phyloP scores from a whole-genome alignment of 179 eudicot genomes.

The Corrigiola litoralis region DNA sequence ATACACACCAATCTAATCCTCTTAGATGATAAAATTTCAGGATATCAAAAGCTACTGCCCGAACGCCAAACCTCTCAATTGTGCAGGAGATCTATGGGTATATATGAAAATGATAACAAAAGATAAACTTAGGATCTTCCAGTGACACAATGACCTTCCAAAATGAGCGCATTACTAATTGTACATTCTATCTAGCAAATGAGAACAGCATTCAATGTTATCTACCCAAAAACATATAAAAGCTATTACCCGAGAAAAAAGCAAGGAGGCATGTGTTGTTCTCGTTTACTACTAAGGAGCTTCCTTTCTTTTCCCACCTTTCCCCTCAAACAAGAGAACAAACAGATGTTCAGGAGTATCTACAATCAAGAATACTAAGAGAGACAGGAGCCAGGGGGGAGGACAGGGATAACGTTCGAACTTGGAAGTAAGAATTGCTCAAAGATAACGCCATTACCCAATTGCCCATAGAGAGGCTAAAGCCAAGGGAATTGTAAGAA shows the following conservation, averaged over 20 bases:
- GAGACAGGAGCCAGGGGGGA: too few species aligned
- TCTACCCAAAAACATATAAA: constrained; percentile 1
- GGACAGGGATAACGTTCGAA: too few species aligned
- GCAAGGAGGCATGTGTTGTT: background rate
- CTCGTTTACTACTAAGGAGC: background rate
- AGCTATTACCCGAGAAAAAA: background rate
- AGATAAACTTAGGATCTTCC: too few species aligned
- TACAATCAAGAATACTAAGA: too few species aligned
- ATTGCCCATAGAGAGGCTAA: too few species aligned
- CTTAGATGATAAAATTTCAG: background rate
- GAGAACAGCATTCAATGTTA: background rate
- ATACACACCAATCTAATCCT: background rate
- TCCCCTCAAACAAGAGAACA: too few species aligned
- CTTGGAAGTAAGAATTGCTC: too few species aligned
- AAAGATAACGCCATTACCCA: too few species aligned
- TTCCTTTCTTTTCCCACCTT: background rate
- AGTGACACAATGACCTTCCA: background rate
- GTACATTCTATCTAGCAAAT: background rate
- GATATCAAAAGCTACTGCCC: background rate
- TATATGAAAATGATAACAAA: too few species aligned
- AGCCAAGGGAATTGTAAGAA: too few species aligned
- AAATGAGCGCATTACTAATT: background rate
- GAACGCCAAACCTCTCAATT: too few species aligned
- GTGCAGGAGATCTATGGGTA: background rate
- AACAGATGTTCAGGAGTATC: too few species aligned